These are phyloP conservation scores for Termitomyces sp. DNA, from an alignment of 1,284 basidiomycete species.

Conservation along the genomic window DNA sequence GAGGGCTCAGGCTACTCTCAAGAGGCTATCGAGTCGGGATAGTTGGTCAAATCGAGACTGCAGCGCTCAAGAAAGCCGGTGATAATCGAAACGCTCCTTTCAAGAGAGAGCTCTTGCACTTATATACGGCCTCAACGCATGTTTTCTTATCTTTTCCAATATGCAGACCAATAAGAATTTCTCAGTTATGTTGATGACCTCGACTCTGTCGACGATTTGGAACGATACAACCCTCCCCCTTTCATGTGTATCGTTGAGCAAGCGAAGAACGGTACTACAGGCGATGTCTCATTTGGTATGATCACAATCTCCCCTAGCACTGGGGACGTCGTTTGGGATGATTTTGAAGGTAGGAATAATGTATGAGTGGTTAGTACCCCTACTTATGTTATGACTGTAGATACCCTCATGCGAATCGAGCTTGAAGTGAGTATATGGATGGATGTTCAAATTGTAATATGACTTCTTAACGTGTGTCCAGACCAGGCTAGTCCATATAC, in stretches of 20 bases:
- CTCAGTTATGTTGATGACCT: slow-evolving; percentile 70
- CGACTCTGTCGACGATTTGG: slow-evolving; percentile 62
- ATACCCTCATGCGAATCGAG: slow-evolving; percentile 81
- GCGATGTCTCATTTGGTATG: slow-evolving; percentile 61
- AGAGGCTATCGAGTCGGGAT: slow-evolving; percentile 89
- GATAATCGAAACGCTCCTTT: slow-evolving; percentile 84
- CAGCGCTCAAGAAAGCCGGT: slow-evolving; percentile 89
- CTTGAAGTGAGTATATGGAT: slow-evolving; percentile 57
- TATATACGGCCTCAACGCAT: slow-evolving; percentile 89
- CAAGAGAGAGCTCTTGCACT: slow-evolving; percentile 70
- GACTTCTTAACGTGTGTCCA: slow-evolving; percentile 24
- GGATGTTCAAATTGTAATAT: background rate
- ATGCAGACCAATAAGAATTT: slow-evolving; percentile 6
- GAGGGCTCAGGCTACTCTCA: slow-evolving; percentile 62
- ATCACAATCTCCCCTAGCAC: slow-evolving; percentile 83
- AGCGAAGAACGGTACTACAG: slow-evolving; percentile 35
- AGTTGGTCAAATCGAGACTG: slow-evolving; percentile 90
- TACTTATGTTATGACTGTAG: slow-evolving; percentile 31
- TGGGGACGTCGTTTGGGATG: slow-evolving; percentile 90
- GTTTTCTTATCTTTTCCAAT: slow-evolving; percentile 23
- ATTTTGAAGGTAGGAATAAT: slow-evolving; percentile 63
- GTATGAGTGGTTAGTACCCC: background rate
- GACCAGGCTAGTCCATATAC: slow-evolving; percentile 80
- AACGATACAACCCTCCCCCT: slow-evolving; percentile 49
- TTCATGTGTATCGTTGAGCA: slow-evolving; percentile 76